Conservation (phyloP, 352 stramenopile species). For the Phytopythium litorale region DNA sequence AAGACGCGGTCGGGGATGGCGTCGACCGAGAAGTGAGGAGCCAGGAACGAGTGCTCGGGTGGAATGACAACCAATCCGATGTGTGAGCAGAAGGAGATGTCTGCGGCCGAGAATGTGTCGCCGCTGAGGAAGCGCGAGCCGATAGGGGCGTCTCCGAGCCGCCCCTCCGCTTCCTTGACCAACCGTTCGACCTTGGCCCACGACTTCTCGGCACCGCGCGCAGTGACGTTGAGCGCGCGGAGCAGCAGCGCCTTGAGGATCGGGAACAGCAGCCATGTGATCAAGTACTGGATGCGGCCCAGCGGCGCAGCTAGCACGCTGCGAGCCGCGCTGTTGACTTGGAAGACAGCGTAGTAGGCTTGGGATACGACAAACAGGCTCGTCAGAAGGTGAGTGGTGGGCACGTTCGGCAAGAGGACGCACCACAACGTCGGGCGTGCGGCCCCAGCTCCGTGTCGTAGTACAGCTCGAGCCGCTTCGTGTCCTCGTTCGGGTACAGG, state of each 20-base stretch:
- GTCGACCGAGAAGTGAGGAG: constrained; percentile 20
- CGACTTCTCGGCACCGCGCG: constrained; percentile 16
- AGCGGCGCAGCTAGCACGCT: constrained; percentile 20
- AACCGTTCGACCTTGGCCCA: constrained; percentile 29
- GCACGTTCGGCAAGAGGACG: not conserved
- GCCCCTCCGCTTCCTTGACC: constrained; percentile 14
- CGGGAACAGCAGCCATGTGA: constrained; percentile 23
- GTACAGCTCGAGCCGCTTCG: constrained; percentile 36
- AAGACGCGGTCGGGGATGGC: constrained; percentile 18
- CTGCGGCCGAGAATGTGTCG: constrained; percentile 36
- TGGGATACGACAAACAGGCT: not conserved
- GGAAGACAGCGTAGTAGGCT: constrained; percentile 38
- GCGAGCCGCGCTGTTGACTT: constrained; percentile 12
- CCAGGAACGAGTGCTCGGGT: constrained; percentile 33
- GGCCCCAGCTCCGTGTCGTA: constrained; percentile 43
- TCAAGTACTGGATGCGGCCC: constrained; percentile 15
- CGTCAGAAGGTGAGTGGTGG: not conserved
- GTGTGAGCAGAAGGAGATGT: constrained; percentile 55
- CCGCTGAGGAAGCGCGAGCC: constrained; percentile 36
- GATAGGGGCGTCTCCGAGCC: constrained; percentile 32
- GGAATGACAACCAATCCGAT: constrained; percentile 34
- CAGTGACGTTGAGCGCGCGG: constrained; percentile 31
- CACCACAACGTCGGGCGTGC: constrained; percentile 16
- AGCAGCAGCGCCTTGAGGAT: constrained; percentile 24
- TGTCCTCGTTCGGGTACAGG: constrained; percentile 29